Conservation (phyloP, 148 eudicot species). For the Gaultheria prostrata region DNA sequence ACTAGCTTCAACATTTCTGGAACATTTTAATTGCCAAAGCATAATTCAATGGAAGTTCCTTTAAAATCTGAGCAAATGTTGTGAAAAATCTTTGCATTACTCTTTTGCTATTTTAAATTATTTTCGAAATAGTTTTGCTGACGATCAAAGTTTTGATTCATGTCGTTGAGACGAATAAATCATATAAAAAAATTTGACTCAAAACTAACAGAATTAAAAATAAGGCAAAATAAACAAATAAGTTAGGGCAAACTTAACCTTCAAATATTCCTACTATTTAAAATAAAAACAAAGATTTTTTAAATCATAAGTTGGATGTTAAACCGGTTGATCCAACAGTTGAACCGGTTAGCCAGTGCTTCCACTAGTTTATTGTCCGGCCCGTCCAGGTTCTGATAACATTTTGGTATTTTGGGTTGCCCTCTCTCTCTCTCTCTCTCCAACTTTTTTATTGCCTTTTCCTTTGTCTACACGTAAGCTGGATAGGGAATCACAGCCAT, state of each 20-base stretch:
- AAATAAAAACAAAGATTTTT: background rate
- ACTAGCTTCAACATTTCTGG: too few relatives aligned
- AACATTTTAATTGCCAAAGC: too few relatives aligned
- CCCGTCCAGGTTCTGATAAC: background rate
- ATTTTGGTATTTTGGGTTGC: background rate
- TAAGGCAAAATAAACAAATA: background rate
- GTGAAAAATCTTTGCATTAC: too few relatives aligned
- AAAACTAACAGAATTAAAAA: too few relatives aligned
- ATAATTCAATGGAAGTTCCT: too few relatives aligned
- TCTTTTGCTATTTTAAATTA: too few relatives aligned
- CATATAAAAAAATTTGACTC: too few relatives aligned
- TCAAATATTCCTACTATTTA: background rate
- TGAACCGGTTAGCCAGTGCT: background rate
- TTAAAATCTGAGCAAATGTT: too few relatives aligned
- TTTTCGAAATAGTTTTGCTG: too few relatives aligned
- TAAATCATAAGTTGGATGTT: background rate
- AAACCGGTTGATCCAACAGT: background rate
- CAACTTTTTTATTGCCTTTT: background rate
- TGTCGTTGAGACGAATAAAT: too few relatives aligned
- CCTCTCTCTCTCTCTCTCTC: slow-evolving; percentile 8
- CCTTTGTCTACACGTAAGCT: slow-evolving; percentile 38
- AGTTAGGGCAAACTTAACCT: background rate
- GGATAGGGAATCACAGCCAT: slow-evolving; percentile 37
- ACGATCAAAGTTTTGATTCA: too few relatives aligned
- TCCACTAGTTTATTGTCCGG: background rate